Conservation (phyloP, 2,329 filamentous ascomycete species). For the Aspergillus pseudoglaucus region DNA sequence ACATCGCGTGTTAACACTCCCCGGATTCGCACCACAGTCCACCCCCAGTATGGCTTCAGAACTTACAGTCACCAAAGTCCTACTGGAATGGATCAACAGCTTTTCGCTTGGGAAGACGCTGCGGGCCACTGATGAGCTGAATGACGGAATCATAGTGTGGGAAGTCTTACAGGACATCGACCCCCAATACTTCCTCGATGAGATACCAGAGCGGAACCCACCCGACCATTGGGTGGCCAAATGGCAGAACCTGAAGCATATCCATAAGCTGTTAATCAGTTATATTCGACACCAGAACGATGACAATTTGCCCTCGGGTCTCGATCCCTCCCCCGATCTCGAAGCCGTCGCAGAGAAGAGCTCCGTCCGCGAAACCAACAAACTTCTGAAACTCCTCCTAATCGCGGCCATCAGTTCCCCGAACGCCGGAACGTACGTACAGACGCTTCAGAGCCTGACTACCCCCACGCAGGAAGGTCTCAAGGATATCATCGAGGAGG, state of each 20-base stretch:
- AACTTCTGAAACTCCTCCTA: conserved; percentile 59
- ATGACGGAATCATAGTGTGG: conserved; percentile 41
- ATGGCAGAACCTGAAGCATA: conserved; percentile 45
- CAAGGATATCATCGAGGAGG: conserved; percentile 43
- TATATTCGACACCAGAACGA: conserved; percentile 42
- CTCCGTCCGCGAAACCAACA: conserved; percentile 38
- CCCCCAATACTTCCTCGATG: conserved; percentile 42
- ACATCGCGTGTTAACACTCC: conserved; percentile 9
- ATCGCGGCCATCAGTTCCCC: conserved; percentile 57
- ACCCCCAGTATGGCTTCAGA: conserved; percentile 37
- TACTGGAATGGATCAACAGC: conserved; percentile 45
- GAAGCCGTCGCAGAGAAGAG: conserved; percentile 41
- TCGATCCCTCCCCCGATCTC: conserved; percentile 39
- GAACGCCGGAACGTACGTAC: conserved; percentile 50
- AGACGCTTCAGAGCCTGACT: conserved; percentile 39
- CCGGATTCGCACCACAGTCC: conserved; percentile 10
- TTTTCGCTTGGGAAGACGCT: conserved; percentile 39
- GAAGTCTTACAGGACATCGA: conserved; percentile 45
- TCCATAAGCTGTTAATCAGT: conserved; percentile 40
- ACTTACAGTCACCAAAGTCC: conserved; percentile 39
- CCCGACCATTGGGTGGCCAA: conserved; percentile 43
- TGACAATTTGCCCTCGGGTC: conserved; percentile 35
- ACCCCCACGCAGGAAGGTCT: conserved; percentile 40
- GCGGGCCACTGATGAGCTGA: conserved; percentile 36
- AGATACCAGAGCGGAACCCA: conserved; percentile 39